These are phyloP conservation scores for Deinandra increscens DNA, from an alignment of 129 eudicot species.

Conservation along the genomic window DNA sequence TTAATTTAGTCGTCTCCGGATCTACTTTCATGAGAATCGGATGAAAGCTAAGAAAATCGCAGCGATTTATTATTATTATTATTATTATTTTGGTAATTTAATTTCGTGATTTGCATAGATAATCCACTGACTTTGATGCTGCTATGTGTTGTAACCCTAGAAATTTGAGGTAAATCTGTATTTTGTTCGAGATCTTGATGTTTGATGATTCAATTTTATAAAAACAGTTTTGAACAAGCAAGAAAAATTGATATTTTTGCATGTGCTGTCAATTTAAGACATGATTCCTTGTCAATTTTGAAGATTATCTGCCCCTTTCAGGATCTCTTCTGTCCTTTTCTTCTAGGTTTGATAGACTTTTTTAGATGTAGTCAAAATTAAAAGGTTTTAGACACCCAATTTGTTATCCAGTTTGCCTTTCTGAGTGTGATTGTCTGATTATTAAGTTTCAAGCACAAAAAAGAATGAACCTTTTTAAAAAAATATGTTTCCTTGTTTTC, in stretches of 20 bases:
- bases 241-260: not conserved
- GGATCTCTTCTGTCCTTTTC: not conserved
- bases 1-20: not conserved
- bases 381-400: not conserved
- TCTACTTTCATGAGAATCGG: not conserved
- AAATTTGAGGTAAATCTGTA: not conserved
- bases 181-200: not conserved
- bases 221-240: not conserved
- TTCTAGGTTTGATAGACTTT: not conserved
- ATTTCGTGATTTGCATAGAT: not conserved
- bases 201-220: not conserved
- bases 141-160: not conserved
- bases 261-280: not conserved
- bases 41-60: not conserved
- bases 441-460: not conserved
- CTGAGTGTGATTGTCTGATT: not conserved
- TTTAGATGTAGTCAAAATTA: not conserved
- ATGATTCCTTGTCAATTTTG: conserved; percentile 9
- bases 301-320: not conserved
- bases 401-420: not conserved
- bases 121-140: conserved; percentile 1
- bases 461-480: too few relatives aligned
- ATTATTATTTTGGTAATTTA: not conserved
- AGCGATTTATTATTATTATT: not conserved
- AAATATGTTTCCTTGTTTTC: too few relatives aligned